A percentile compares a stretch with the other conserved stretches of the same genome.
Conservation (phyloP, 2,329 filamentous ascomycete genomes). For the Mollisia scopiformis region DNA sequence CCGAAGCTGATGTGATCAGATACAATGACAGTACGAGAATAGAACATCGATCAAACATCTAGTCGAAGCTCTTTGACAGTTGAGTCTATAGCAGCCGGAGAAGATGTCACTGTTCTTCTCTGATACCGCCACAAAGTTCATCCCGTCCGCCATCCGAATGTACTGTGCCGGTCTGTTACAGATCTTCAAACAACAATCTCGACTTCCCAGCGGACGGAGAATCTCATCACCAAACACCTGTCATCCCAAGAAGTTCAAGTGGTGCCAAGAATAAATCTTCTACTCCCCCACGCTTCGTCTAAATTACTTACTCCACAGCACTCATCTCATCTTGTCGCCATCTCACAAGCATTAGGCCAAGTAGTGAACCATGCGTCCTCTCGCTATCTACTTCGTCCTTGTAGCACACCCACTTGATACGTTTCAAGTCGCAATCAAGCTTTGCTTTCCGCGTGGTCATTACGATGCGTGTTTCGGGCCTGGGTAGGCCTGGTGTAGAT, state of each 20-base stretch:
- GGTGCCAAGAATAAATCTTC: background rate
- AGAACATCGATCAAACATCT: background rate
- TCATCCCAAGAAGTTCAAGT: background rate
- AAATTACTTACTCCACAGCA: background rate
- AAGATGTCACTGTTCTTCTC: background rate
- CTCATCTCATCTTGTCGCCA: slow-evolving; percentile 3
- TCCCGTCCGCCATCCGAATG: background rate
- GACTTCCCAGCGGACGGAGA: background rate
- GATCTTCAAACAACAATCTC: background rate
- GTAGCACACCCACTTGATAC: background rate
- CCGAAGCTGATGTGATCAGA: too few species aligned
- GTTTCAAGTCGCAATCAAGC: slow-evolving; percentile 10
- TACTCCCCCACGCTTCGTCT: background rate
- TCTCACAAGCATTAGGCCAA: too few species aligned
- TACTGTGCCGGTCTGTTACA: too few species aligned
- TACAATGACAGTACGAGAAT: background rate
- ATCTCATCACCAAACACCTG: background rate
- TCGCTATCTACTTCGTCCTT: background rate
- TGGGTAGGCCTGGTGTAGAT: slow-evolving; percentile 6
- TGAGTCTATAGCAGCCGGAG: background rate
- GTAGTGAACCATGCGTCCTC: background rate
- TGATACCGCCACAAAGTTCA: background rate
- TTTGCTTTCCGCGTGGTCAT: slow-evolving; percentile 5
- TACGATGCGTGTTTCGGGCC: slow-evolving; percentile 10
- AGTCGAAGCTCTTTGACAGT: background rate